Conservation (phyloP, 1,284 basidiomycete species). For the Cryptococcus sp. region DNA sequence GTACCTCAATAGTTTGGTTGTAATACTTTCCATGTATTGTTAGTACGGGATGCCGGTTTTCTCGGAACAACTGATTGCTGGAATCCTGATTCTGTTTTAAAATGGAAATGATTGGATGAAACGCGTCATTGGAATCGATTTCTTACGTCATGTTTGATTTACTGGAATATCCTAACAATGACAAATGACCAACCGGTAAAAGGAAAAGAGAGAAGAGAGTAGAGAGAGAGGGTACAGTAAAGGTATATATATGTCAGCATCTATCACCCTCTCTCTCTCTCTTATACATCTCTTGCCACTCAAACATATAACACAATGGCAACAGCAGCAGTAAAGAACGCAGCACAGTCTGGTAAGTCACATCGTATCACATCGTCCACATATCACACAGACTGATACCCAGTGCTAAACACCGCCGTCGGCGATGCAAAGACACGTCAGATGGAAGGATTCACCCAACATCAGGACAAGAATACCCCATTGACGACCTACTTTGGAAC, state of each 20-base stretch:
- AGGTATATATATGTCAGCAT: neutral
- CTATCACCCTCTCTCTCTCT: neutral
- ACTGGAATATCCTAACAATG: no score
- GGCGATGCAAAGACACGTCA: constrained; percentile 42
- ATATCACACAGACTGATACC: neutral
- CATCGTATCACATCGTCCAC: no score
- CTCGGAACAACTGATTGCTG: no score
- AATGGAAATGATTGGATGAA: no score
- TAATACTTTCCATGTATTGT: no score
- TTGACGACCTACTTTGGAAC: constrained; percentile 43
- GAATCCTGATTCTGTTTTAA: no score
- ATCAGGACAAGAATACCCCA: constrained; percentile 24
- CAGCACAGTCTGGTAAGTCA: neutral
- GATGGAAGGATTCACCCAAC: constrained; percentile 28
- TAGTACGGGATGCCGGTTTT: no score
- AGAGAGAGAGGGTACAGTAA: neutral
- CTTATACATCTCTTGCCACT: neutral
- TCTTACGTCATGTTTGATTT: neutral
- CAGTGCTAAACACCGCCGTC: constrained; percentile 28
- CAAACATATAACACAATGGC: neutral
- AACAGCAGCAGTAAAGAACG: neutral
- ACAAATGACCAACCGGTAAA: neutral
- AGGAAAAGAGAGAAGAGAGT: neutral
- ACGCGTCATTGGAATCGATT: no score
- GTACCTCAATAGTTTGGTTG: no score